Evolutionary conservation across 2,329 filamentous ascomycete genomes (phyloP).

Genomic region (Pyrenochaeta sp.): DNA sequence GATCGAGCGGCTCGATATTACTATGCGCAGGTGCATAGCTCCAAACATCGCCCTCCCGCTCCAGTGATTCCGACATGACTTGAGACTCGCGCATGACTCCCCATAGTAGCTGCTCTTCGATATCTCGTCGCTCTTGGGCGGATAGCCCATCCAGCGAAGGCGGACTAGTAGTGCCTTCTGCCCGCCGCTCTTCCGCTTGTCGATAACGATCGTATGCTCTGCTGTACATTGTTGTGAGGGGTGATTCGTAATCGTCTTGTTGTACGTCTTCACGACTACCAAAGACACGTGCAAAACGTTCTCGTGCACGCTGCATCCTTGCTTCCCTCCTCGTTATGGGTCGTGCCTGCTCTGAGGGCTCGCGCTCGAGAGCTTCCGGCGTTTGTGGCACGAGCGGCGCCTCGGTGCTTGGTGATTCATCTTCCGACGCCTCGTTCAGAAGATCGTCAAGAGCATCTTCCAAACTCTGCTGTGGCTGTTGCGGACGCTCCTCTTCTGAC

Average conservation of each 20-base stretch:
- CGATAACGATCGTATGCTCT: slow-evolving; percentile 55
- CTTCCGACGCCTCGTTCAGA: slow-evolving; percentile 37
- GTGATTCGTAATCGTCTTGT: slow-evolving; percentile 59
- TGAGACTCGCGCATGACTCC: slow-evolving; percentile 42
- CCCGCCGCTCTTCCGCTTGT: slow-evolving; percentile 50
- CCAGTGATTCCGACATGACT: slow-evolving; percentile 12
- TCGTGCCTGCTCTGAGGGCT: slow-evolving; percentile 15
- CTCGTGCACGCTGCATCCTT: slow-evolving; percentile 33
- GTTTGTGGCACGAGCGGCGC: slow-evolving; percentile 3
- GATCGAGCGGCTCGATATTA: background rate
- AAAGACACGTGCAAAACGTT: slow-evolving; percentile 51
- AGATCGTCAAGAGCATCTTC: slow-evolving; percentile 48
- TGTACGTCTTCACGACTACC: slow-evolving; percentile 58
- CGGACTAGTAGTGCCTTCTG: slow-evolving; percentile 28
- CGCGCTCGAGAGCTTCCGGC: slow-evolving; percentile 7
- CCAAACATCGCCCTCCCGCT: slow-evolving; percentile 30
- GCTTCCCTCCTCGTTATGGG: slow-evolving; percentile 26
- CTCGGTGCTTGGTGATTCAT: slow-evolving; percentile 14
- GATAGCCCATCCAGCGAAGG: slow-evolving; percentile 32
- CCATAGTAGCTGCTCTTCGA: slow-evolving; percentile 46
- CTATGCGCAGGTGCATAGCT: slow-evolving; percentile 18
- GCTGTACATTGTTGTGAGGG: slow-evolving; percentile 58
- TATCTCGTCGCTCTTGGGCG: slow-evolving; percentile 35
- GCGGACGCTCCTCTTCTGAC: slow-evolving; percentile 33
- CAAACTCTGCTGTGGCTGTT: slow-evolving; percentile 37